These are phyloP conservation scores for Aspergillus affinis DNA, from an alignment of 495 filamentous ascomycete species.

Conservation along the genomic window DNA sequence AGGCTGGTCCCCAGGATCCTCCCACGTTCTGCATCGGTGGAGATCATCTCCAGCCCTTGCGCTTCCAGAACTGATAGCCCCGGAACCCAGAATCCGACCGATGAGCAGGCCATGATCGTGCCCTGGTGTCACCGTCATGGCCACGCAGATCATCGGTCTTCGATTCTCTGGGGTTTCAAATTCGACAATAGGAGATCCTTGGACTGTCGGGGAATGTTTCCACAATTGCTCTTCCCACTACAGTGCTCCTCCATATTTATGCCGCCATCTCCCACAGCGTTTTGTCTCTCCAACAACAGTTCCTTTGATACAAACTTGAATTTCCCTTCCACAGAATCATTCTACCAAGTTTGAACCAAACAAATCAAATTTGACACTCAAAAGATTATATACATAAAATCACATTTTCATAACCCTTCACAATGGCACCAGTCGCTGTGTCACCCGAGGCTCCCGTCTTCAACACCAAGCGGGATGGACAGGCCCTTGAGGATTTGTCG, in stretches of 20 bases:
- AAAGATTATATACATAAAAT: conserved; percentile 5
- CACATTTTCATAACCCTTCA: conserved; percentile 12
- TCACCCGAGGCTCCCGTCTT: conserved; percentile 24
- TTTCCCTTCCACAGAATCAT: neutral
- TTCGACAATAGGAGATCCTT: neutral
- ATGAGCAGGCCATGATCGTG: conserved; percentile 24
- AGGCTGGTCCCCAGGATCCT: conserved; percentile 4
- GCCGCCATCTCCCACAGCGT: conserved; percentile 1
- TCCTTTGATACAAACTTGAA: neutral
- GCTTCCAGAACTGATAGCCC: neutral
- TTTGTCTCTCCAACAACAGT: neutral
- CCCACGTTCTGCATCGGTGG: conserved; percentile 10
- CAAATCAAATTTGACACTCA: conserved; percentile 2
- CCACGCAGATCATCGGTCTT: neutral
- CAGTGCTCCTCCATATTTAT: conserved; percentile 2
- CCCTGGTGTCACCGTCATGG: neutral
- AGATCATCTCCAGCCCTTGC: conserved; percentile 8
- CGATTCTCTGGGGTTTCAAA: neutral
- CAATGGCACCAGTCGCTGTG: conserved; percentile 38
- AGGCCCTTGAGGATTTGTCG: conserved; percentile 74
- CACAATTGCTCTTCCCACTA: neutral
- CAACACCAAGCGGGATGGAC: conserved; percentile 56
- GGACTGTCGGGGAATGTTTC: neutral
- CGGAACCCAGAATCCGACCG: conserved; percentile 33
- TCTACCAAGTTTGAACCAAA: neutral